These are phyloP conservation scores for Chaetomium strumarium DNA, from an alignment of 2,329 filamentous ascomycete genomes.

Conservation along the genomic window DNA sequence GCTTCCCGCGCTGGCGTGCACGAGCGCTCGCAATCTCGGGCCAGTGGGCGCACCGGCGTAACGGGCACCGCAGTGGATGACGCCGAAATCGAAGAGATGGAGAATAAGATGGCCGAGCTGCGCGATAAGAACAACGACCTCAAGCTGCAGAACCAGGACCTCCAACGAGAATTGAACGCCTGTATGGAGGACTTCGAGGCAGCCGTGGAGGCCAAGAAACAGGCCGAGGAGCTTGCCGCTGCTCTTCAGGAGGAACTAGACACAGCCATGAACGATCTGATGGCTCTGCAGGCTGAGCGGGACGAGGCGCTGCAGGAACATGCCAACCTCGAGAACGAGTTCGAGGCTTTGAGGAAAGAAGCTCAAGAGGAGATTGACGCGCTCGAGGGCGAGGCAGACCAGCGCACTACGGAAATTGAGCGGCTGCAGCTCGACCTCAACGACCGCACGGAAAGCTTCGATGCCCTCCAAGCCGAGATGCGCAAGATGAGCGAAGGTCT, in stretches of 20 bases:
- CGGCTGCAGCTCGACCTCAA: constrained; percentile 65
- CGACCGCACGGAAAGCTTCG: constrained; percentile 78
- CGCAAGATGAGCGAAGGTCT: constrained; percentile 83
- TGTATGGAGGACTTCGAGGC: constrained; percentile 75
- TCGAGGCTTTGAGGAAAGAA: constrained; percentile 55
- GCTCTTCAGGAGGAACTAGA: constrained; percentile 78
- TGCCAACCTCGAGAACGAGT: constrained; percentile 50
- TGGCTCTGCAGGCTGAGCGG: constrained; percentile 72
- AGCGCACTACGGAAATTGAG: constrained; percentile 64
- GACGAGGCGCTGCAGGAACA: constrained; percentile 74
- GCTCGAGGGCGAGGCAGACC: constrained; percentile 66
- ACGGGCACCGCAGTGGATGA: constrained; percentile 58
- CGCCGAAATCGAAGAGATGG: constrained; percentile 75
- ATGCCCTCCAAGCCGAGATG: constrained; percentile 90
- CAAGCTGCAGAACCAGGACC: constrained; percentile 83
- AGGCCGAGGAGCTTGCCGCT: constrained; percentile 51
- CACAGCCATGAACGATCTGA: constrained; percentile 70
- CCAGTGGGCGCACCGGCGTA: constrained; percentile 60
- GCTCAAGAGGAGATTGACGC: constrained; percentile 61
- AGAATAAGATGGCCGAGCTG: constrained; percentile 74
- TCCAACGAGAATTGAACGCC: constrained; percentile 75
- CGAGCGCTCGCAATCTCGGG: constrained; percentile 66
- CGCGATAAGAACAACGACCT: constrained; percentile 82
- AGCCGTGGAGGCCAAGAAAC: constrained; percentile 56
- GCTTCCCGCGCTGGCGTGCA: constrained; percentile 71